Evolutionary conservation across 805 yeast genomes (phyloP).

Genomic region (Wickerhamia fluorescens): DNA sequence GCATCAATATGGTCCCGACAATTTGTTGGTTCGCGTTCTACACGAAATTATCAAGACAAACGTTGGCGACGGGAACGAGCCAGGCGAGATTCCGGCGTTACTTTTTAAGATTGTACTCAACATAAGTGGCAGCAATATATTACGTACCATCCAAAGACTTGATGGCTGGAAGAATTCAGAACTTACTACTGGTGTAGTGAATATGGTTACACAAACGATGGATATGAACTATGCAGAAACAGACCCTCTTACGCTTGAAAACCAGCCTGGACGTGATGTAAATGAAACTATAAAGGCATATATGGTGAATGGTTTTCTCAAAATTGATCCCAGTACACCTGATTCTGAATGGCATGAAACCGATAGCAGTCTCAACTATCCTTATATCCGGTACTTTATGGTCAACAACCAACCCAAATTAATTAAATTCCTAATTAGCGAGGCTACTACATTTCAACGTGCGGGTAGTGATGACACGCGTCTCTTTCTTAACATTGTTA

Average conservation of each 20-base stretch:
- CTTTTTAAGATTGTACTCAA: conserved; percentile 19
- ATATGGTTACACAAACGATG: conserved; percentile 5
- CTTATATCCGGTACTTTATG: not conserved
- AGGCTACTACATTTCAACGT: conserved; percentile 1
- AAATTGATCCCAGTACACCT: not conserved
- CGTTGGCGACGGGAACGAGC: conserved; percentile 10
- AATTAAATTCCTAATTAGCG: conserved; percentile 1
- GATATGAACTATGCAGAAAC: conserved; percentile 5
- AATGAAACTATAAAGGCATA: not conserved
- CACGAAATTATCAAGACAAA: conserved; percentile 18
- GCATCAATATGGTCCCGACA: conserved; percentile 6
- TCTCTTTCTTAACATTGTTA: conserved; percentile 15
- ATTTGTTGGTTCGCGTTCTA: conserved; percentile 13
- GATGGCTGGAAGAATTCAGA: conserved; percentile 8
- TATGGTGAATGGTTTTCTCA: not conserved
- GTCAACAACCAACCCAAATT: conserved; percentile 1
- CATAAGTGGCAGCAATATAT: conserved; percentile 14
- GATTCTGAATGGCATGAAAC: not conserved
- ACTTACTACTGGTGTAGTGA: conserved; percentile 9
- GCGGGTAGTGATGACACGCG: conserved; percentile 16
- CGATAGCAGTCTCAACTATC: no score
- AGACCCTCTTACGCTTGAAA: not conserved
- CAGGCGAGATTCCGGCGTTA: conserved; percentile 8
- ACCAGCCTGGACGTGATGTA: not conserved
- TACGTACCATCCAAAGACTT: conserved; percentile 8